A percentile compares a stretch with the other conserved stretches of the same genome.
Conservation (phyloP, 2,329 filamentous ascomycete genomes). For the Penicillium italicum region DNA sequence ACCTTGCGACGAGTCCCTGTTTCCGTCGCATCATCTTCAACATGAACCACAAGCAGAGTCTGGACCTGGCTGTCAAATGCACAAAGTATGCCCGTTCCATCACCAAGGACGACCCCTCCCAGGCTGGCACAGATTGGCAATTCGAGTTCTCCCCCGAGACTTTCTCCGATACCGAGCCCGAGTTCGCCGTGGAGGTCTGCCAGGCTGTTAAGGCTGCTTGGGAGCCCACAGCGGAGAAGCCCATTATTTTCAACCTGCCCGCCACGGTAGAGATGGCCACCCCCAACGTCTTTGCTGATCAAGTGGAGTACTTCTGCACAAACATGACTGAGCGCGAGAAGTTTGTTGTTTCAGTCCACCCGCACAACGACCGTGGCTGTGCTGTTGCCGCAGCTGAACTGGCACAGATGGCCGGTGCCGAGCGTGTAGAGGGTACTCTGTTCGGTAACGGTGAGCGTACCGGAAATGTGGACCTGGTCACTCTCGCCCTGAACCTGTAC, state of each 20-base stretch:
- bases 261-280: constrained; percentile 94
- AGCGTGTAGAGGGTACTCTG: constrained; percentile 88
- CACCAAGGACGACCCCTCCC: constrained; percentile 70
- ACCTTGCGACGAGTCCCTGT: constrained; percentile 92
- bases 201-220: constrained; percentile 92
- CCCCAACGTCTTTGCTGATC: constrained; percentile 92
- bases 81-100: constrained; percentile 81
- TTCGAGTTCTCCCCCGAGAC: constrained; percentile 53
- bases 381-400: constrained; percentile 86
- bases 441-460: constrained; percentile 95
- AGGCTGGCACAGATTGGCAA: constrained; percentile 55
- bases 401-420: constrained; percentile 93
- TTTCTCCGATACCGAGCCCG: constrained; percentile 85
- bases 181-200: constrained; percentile 79
- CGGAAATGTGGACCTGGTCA: constrained; percentile 92
- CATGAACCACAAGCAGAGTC: constrained; percentile 75
- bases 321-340: constrained; percentile 82
- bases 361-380: constrained; percentile 91
- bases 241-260: constrained; percentile 94
- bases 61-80: constrained; percentile 80
- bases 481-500: constrained; percentile 87
- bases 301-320: constrained; percentile 91
- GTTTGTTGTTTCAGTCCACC: constrained; percentile 83
- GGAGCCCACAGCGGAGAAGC: constrained; percentile 73
- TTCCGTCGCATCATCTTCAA: constrained; percentile 90